These are phyloP conservation scores for Monosporascus sp. DNA, from an alignment of 2,329 filamentous ascomycete genomes.

Conservation along the genomic window DNA sequence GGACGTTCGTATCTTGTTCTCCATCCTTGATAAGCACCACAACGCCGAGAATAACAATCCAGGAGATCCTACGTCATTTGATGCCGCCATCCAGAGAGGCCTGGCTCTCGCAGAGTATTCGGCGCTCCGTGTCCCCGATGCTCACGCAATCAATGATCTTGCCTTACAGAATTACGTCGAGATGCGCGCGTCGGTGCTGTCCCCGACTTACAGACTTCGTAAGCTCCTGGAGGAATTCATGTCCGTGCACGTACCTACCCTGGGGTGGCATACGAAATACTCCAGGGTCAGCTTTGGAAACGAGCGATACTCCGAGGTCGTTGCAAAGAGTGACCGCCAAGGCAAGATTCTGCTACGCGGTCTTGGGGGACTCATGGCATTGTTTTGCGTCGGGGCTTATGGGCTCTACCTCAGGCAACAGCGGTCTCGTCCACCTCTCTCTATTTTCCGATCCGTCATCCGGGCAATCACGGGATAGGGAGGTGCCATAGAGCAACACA, in stretches of 20 bases:
- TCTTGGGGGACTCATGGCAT: conserved; percentile 26
- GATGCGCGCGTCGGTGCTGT: conserved; percentile 84
- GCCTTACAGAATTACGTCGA: conserved; percentile 89
- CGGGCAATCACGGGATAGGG: not conserved
- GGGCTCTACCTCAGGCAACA: conserved; percentile 11
- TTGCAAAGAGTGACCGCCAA: conserved; percentile 64
- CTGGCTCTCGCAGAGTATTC: conserved; percentile 75
- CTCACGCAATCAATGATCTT: conserved; percentile 86
- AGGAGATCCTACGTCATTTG: conserved; percentile 21
- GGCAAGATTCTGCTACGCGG: conserved; percentile 51
- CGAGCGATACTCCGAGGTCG: conserved; percentile 80
- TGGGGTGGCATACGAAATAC: conserved; percentile 93
- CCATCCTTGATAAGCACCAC: conserved; percentile 66
- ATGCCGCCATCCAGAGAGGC: conserved; percentile 56
- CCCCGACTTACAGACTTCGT: conserved; percentile 68
- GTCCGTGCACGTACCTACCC: conserved; percentile 65
- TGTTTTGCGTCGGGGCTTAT: conserved; percentile 21
- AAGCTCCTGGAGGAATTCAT: conserved; percentile 85
- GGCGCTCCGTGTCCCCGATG: conserved; percentile 65
- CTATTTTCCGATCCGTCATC: not conserved
- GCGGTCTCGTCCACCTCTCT: not conserved
- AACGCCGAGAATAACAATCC: conserved; percentile 40
- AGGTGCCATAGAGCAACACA: not conserved
- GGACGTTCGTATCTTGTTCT: conserved; percentile 85
- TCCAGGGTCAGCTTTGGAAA: conserved; percentile 90